Base-by-base conservation (phyloP, 768 basidiomycete genomes). In the Xerocomellus amylosporus region DNA sequence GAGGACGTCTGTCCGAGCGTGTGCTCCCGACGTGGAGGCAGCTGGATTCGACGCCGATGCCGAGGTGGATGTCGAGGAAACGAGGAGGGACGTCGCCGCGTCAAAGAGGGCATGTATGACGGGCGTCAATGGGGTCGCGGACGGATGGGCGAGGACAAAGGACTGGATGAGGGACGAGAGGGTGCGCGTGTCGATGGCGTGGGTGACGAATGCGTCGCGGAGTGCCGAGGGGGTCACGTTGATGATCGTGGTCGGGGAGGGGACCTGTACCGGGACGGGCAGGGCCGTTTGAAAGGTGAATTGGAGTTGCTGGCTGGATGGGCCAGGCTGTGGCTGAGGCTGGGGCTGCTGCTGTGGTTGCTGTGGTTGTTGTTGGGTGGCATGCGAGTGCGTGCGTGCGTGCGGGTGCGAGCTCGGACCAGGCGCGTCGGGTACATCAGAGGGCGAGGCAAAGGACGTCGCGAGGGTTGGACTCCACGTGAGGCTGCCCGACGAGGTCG, bases 51-150 rank as follows among this genome's bases (percentile, higher is more conserved):
- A 31, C 33, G 63, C 53, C 17, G 62, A 63, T 33, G 78, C 75
- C 2, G 74, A 59, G 12, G 75, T 71, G 4, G 66, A 46, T 1
- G 42, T 28, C 6, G 58, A 50, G 0, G 61, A 55, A 0, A 53
- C 38, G 20, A 64, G 61, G 13, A 63, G 77, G 67, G 42, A 54
- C 4, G 70, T 58, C n/a, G 61, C 55, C 1, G 82, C 83, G 30
- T 82, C 81, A 54, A 84, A 85, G 5, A 85, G 73, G 9, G 80
- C 77, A 33, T 77, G 74, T 4, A 85, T 65, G 30, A 82, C 75
- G 2, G 78, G 71, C 0, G 75, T 76, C 14, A 85, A 72, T 2
- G 83, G 78, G 0, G 79, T 79, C 3, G 75, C 64, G 0, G 79
- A 81, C 2, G 80, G 78, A 53, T 81, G 75, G 5, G 77, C 71